Evolutionary conservation across 805 yeast species (phyloP).

Genomic region (Candida germanica): DNA sequence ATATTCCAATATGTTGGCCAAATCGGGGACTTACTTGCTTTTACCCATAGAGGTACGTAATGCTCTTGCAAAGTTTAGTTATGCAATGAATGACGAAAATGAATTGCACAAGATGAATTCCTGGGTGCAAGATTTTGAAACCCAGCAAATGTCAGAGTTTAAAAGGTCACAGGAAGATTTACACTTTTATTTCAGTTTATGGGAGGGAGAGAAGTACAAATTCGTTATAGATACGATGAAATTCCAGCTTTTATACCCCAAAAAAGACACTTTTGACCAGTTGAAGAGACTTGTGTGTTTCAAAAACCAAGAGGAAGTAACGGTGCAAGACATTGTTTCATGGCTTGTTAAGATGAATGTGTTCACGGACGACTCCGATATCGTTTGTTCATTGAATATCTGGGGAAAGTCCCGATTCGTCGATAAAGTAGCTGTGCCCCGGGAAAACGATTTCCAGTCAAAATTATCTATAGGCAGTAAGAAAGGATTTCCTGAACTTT

Average conservation of each 20-base stretch:
- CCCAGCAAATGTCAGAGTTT: slow-evolving; percentile 13
- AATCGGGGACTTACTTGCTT: slow-evolving; percentile 20
- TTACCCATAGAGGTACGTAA: slow-evolving; percentile 15
- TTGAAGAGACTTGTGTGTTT: slow-evolving; percentile 5
- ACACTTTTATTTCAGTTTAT: slow-evolving; percentile 23
- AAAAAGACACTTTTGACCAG: slow-evolving; percentile 12
- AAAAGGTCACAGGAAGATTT: slow-evolving; percentile 24
- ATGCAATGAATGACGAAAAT: neutral
- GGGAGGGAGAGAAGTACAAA: slow-evolving; percentile 28
- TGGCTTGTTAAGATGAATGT: slow-evolving; percentile 5
- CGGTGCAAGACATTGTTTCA: neutral
- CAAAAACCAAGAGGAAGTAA: neutral
- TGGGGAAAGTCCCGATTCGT: slow-evolving; percentile 4
- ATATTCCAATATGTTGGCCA: slow-evolving; percentile 26
- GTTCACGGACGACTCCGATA: slow-evolving; percentile 8
- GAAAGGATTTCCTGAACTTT: slow-evolving; percentile 20
- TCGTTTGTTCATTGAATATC: slow-evolving; percentile 8
- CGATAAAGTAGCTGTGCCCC: slow-evolving; percentile 12
- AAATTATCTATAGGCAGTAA: slow-evolving; percentile 11
- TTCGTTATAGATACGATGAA: slow-evolving; percentile 27
- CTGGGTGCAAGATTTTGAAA: slow-evolving; percentile 16
- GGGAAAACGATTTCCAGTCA: slow-evolving; percentile 10
- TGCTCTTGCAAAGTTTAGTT: neutral
- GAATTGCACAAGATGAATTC: slow-evolving; percentile 19
- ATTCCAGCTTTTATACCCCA: slow-evolving; percentile 32